These are phyloP conservation scores for Globisporangium paroecandrum DNA, from an alignment of 352 stramenopile genomes.

Conservation along the genomic window DNA sequence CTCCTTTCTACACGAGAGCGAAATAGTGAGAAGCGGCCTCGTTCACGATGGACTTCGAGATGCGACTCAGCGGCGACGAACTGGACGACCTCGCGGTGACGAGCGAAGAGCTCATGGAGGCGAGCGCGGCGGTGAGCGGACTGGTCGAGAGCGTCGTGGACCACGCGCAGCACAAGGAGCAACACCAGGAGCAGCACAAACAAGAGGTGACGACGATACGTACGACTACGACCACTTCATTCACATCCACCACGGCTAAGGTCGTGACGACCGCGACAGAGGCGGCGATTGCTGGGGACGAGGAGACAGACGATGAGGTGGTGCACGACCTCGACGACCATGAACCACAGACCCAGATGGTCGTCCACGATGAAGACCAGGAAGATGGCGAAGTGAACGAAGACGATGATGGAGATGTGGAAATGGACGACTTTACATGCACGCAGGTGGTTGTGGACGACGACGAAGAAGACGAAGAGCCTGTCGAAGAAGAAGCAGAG, in stretches of 20 bases:
- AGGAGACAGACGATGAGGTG: conserved; percentile 14
- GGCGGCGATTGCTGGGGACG: neutral
- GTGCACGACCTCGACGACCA: conserved; percentile 16
- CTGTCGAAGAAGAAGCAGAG: conserved; percentile 6
- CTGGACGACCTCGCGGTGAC: conserved; percentile 15
- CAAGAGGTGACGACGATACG: neutral
- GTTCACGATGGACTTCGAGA: conserved; percentile 13
- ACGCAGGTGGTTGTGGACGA: conserved; percentile 19
- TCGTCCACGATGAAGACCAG: conserved; percentile 8
- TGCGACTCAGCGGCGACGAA: conserved; percentile 11
- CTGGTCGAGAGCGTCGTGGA: conserved; percentile 2
- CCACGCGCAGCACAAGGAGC: neutral
- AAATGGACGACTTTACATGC: conserved; percentile 6
- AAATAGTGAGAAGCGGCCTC: neutral
- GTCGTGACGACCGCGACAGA: neutral
- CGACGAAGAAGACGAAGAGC: neutral
- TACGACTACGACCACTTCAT: neutral
- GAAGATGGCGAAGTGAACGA: conserved; percentile 25
- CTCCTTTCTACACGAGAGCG: neutral
- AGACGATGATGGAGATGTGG: conserved; percentile 17
- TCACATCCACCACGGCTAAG: neutral
- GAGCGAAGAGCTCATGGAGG: conserved; percentile 12
- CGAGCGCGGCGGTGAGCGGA: conserved; percentile 8
- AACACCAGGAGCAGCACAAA: neutral
- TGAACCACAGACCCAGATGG: conserved; percentile 3